Base-by-base conservation (phyloP, 2,329 filamentous ascomycete genomes). In the Westerdykella ornata region DNA sequence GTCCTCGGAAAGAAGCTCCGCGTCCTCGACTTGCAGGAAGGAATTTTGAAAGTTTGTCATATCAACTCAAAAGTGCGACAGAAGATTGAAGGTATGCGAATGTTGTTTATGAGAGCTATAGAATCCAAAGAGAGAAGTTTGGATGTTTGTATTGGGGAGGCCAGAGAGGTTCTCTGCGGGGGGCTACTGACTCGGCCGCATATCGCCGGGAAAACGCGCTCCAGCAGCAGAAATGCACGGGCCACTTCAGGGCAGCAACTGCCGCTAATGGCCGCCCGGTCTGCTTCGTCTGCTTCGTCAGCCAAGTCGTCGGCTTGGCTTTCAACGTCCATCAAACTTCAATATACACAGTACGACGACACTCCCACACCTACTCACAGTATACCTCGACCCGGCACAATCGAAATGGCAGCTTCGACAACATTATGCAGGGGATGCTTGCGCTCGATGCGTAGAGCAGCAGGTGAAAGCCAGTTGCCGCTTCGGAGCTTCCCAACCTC, bases 401-500 rank as follows among this genome's bases (percentile, higher is more conserved):
- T 39, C 28, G 14, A 15, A 37, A 63, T 62, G 61, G 45, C 56
- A 4, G 52, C 57, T n/a, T 33, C 56, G 31, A 53, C 47, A 18
- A 54, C 47, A 5, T 51, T 63, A 44, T 66, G 62, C 46, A 35
- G 48, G 1, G 57, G 56, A 12, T 67, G 62, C 46, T 43, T 65
- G 34, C 56, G 61, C 13, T 41, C 51, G 35, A 44, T 45, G 11
- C 55, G 47, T 19, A 41, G 43, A 19, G 31, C 39, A 3, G 20
- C 28, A 11, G 8, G 22, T 9, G 22, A 9, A 4, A 26, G 35
- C n/a, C 12, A 41, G n/a, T 35, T 20, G 19, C 9, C 16, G 32
- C 20, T 8, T 17, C 20, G 22, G 38, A 39, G 12, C 16, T 46
- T 22, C 20, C 49, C 17, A 43, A 35, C 26, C 35, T 39, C 19